Conservation (phyloP, 202 grass and related monocot species). For the Panicum virgatum region DNA sequence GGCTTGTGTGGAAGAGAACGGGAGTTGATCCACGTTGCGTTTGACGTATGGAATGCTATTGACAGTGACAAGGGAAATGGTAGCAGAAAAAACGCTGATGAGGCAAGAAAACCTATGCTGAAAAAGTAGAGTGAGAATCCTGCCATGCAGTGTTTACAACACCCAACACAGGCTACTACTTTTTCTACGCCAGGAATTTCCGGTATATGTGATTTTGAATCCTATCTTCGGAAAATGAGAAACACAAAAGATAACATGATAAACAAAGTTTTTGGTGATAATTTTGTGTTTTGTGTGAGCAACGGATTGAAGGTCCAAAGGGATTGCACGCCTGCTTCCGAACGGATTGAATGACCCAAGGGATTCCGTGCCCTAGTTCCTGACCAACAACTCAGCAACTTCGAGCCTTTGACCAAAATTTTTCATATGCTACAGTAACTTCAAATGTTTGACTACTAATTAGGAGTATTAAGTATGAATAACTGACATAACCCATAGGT, state of each 20-base stretch:
- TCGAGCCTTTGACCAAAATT: no score
- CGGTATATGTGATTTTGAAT: no score
- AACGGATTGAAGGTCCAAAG: background rate
- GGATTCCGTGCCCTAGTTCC: background rate
- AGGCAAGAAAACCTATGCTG: background rate
- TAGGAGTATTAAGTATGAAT: no score
- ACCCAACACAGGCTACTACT: background rate
- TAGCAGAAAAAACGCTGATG: background rate
- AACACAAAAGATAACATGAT: no score
- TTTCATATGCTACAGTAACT: no score
- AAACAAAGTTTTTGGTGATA: background rate
- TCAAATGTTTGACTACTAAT: no score
- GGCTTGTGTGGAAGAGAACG: background rate
- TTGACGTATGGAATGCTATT: background rate
- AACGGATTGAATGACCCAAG: no score
- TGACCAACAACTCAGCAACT: no score
- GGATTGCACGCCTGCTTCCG: no score
- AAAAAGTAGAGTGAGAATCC: background rate
- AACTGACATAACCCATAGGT: no score
- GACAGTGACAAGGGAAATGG: background rate
- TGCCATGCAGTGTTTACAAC: background rate
- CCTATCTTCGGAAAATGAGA: no score
- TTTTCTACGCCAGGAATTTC: background rate
- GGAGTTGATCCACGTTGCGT: background rate
- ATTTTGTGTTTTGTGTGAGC: background rate